These are phyloP conservation scores for Xylaria nigripes DNA, from an alignment of 495 filamentous ascomycete species.

Conservation along the genomic window DNA sequence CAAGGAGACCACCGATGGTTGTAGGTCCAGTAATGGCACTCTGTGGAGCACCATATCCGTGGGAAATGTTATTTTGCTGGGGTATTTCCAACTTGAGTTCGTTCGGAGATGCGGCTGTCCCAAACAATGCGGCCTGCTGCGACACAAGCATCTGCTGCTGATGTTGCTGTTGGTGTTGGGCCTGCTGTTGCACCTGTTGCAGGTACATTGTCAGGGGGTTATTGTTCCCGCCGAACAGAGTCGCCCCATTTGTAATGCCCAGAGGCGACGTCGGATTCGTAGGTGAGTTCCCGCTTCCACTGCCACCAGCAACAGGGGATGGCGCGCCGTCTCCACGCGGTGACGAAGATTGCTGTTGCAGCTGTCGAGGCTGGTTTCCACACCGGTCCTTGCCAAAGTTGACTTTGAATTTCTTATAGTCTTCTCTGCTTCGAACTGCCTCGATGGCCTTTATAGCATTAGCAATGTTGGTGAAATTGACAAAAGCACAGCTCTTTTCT, in stretches of 20 bases:
- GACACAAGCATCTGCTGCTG: slow-evolving; percentile 53
- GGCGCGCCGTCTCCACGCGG: slow-evolving; percentile 52
- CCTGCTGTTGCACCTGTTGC: slow-evolving; percentile 73
- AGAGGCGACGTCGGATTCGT: slow-evolving; percentile 32
- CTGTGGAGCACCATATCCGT: slow-evolving; percentile 43
- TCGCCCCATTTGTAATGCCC: slow-evolving; percentile 33
- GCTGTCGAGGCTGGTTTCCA: slow-evolving; percentile 89
- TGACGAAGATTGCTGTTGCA: slow-evolving; percentile 56
- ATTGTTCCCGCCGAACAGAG: slow-evolving; percentile 69
- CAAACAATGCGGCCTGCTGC: slow-evolving; percentile 54
- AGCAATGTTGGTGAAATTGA: slow-evolving; percentile 99
- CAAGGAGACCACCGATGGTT: slow-evolving; percentile 65
- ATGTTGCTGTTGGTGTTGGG: slow-evolving; percentile 65
- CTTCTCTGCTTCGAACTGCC: slow-evolving; percentile 84
- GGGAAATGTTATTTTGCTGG: slow-evolving; percentile 48
- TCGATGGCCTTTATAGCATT: slow-evolving; percentile 99
- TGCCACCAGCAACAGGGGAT: slow-evolving; percentile 56
- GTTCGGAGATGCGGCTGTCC: slow-evolving; percentile 49
- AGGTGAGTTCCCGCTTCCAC: slow-evolving; percentile 48
- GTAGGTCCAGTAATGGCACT: slow-evolving; percentile 50
- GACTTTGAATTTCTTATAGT: slow-evolving; percentile 97
- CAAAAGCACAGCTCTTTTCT: slow-evolving; percentile 98
- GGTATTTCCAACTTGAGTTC: slow-evolving; percentile 47
- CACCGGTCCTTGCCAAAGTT: slow-evolving; percentile 99
- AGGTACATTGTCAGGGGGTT: slow-evolving; percentile 96